Evolutionary conservation across 139 green algal species (phyloP), one percentile per base, ranked within the genome.

Genomic region (Closterium sp.): DNA sequence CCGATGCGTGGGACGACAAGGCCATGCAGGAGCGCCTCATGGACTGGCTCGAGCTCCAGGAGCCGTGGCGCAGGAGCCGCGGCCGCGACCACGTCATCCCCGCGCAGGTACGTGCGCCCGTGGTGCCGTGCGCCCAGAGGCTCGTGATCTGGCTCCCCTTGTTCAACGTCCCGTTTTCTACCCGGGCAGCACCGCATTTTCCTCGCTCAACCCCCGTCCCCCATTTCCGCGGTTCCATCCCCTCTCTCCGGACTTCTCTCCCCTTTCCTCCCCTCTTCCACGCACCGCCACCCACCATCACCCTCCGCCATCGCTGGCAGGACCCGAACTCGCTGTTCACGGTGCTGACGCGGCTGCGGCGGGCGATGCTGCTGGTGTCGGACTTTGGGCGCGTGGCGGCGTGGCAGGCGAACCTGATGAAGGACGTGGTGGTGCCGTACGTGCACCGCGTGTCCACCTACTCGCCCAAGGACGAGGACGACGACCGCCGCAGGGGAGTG

Each of bases 341-440:
- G 5, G 70, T 88, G 28, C 29, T 28, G 89, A 30, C n/a, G 21
- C 28, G 29, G 27, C 89, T 88, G 28, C 27, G 27, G 32, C 87
- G 87, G 27, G 89, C 89, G 28, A 90, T 91, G 28, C 50, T 91
- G 30, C 89, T 92, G 27, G 70, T 92, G 24, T 91, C 89, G 31
- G 89, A 92, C 89, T 92, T 92, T 34, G 62, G 70, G 27, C 62
- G 70, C 3, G 22, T 90, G 70, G 27, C 24, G 24, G n/a, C 62
- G 85, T 24, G 30, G 31, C 31, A 92, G 85, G 89, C 84, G 89
- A 84, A 29, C 24, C 89, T 92, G 70, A 24, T 27, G 24, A 92
- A 92, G 89, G 89, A 92, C 70, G 89, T 92, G 31, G 89, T 92
- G 24, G 27, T 92, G 31, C 89, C 89, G 89, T 92, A 92, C 85